Conservation (phyloP, 805 yeast genomes). For the Wickerhamiella domercqiae region DNA sequence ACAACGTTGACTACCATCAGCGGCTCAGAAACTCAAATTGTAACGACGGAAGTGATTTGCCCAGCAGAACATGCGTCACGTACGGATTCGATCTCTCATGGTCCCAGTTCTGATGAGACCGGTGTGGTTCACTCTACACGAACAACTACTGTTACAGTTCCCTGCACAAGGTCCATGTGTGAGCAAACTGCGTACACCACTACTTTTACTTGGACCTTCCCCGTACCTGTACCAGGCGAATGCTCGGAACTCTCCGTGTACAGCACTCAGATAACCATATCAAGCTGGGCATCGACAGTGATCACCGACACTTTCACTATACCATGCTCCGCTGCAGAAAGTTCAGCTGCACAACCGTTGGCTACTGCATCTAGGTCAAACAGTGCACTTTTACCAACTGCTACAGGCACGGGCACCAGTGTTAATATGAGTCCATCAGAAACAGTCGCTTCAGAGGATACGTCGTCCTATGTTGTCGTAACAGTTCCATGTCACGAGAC, state of each 20-base stretch:
- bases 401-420: not conserved
- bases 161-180: conserved; percentile 11
- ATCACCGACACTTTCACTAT: not conserved
- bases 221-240: conserved; percentile 8
- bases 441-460: not conserved
- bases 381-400: not conserved
- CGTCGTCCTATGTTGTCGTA: conserved; percentile 1
- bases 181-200: conserved; percentile 5
- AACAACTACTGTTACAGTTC: conserved; percentile 6
- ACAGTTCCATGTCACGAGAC: conserved; percentile 3
- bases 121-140: not conserved
- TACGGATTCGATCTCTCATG: no score
- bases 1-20: not conserved
- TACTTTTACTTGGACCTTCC: conserved; percentile 4
- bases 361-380: not conserved
- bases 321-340: not conserved
- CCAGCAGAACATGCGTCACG: not conserved
- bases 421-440: not conserved
- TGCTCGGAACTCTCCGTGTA: no score
- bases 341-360: not conserved
- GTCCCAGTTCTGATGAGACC: no score
- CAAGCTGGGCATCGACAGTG: no score
- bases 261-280: no score
- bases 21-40: not conserved
- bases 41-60: conserved; percentile 2